Evolutionary conservation across 345 rosid genomes (phyloP), one percentile per base, ranked within the genome.

Genomic region (Boechera stricta): DNA sequence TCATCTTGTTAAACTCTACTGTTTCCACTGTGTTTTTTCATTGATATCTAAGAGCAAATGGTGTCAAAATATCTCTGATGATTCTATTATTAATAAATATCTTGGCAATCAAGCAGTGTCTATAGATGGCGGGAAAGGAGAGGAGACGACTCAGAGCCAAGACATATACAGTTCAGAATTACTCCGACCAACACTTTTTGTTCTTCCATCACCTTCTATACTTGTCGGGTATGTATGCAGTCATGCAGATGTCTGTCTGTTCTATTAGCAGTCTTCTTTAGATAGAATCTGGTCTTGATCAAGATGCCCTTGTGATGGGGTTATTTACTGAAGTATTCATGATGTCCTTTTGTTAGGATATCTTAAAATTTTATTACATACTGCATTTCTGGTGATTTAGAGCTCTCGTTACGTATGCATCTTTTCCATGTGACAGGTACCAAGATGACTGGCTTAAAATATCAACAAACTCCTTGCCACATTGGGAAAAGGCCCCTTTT

Each of bases 381-480:
- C 18, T 52, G 18, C 61, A 52, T 35, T 66, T n/a, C 64, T 78
- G 73, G 28, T 24, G 7, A 54, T 67, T 69, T 51, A 42, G 32
- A 65, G 49, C 49, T 47, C 32, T 71, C 38, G 1, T 38, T 75
- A 63, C 28, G 0, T 65, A 49, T 58, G 58, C 35, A 41, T 72
- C 51, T 24, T 67, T 77, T 69, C 74, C 39, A 36, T 60, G 56
- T 71, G 29, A 69, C 75, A 95, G 99, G 84, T 95, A 95, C 85
- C 99, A 95, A 86, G 98, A 95, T 79, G 98, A 95, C 85, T 95
- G 99, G 99, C 93, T 95, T 53, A 93, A 91, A 84, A 82, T 93
- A 74, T 88, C 99, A 38, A 82, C 94, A 67, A 87, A 77, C 79
- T 84, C 98, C 74, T 80, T 95, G 77, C 92, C 91, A 76, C 81